phyloP scores from a whole-genome alignment of 2,329 filamentous ascomycete species.

The Pseudocercospora ulei region DNA sequence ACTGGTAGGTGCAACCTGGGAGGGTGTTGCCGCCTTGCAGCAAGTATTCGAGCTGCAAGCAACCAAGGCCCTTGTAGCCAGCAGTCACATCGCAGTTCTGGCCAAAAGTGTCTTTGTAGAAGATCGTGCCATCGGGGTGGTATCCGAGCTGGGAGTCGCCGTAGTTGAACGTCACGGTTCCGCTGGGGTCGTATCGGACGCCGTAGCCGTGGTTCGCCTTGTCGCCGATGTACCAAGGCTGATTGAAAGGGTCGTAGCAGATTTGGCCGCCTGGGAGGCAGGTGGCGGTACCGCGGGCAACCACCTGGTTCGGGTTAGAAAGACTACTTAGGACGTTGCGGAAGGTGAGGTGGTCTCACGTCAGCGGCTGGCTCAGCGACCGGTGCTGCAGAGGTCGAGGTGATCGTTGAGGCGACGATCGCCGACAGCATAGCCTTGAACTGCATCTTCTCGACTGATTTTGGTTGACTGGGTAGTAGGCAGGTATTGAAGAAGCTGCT shows the following conservation, averaged over 20 bases:
- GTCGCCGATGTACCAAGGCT: not conserved
- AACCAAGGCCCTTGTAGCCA: not conserved
- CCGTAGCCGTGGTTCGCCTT: not conserved
- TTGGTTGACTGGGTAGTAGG: too few species aligned
- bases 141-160: not conserved
- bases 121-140: not conserved
- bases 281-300: not conserved
- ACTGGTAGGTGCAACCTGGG: too few species aligned
- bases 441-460: not conserved
- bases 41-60: not conserved
- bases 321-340: too few species aligned
- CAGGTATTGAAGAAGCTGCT: too few species aligned
- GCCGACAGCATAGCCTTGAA: not conserved
- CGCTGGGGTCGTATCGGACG: not conserved
- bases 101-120: not conserved
- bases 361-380: not conserved
- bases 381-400: conserved; percentile 1
- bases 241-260: not conserved
- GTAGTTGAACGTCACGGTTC: not conserved
- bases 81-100: not conserved
- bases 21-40: not conserved
- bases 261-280: not conserved
- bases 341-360: not conserved
- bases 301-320: not conserved
- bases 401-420: conserved; percentile 6